Conservation (phyloP, 345 rosid species). For the Populus deltoides region DNA sequence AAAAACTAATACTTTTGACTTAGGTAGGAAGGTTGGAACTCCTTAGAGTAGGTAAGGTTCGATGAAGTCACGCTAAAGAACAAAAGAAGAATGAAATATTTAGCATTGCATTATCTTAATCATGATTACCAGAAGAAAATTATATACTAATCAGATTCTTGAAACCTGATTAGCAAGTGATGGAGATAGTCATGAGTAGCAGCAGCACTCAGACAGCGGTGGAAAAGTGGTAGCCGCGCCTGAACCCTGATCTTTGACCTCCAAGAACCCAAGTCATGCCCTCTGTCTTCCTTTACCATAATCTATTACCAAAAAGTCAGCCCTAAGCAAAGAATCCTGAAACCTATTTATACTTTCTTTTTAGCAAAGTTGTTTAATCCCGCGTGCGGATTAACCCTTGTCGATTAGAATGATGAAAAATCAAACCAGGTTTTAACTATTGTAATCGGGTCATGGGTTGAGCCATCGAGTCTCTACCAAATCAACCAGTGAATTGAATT, state of each 20-base stretch:
- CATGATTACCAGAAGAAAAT: background rate
- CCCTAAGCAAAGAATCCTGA: background rate
- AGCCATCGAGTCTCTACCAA: too few species aligned
- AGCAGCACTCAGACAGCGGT: slow-evolving; percentile 13
- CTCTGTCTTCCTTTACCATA: background rate
- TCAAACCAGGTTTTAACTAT: too few species aligned
- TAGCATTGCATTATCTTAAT: background rate
- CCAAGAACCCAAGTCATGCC: background rate
- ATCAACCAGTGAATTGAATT: too few species aligned
- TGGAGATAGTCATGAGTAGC: background rate
- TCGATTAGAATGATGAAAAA: too few species aligned
- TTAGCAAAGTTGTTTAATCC: too few species aligned
- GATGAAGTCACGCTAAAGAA: background rate
- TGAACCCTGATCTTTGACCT: slow-evolving; percentile 13
- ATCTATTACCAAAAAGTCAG: background rate
- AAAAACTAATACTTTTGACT: background rate
- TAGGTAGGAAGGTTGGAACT: background rate
- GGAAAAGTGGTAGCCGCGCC: slow-evolving; percentile 34
- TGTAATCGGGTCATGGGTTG: too few species aligned
- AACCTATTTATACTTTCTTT: background rate
- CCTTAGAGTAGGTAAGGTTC: slow-evolving; percentile 6
- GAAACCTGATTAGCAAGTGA: background rate
- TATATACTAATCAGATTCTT: background rate
- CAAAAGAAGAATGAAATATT: background rate
- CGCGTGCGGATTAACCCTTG: too few species aligned